Conservation (phyloP, 257 asterid species). For the Perilla frutescens region DNA sequence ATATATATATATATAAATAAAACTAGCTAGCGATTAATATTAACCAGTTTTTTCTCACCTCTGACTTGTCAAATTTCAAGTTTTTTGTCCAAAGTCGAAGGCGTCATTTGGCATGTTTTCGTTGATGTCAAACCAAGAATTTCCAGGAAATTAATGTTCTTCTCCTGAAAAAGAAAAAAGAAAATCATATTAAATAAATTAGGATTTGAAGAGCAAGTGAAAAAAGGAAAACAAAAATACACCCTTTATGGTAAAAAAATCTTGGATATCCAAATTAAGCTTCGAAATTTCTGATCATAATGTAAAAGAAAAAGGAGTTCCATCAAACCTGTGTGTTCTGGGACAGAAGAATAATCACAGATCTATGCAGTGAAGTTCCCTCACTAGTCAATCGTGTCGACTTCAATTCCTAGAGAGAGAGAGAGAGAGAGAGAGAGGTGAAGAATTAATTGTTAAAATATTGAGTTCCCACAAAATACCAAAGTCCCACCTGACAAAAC, state of each 20-base stretch:
- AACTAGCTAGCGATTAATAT: too few relatives aligned
- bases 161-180: background rate
- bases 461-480: constrained; percentile 17
- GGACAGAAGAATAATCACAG: constrained; percentile 42
- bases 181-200: background rate
- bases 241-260: constrained; percentile 17
- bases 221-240: background rate
- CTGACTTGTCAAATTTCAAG: background rate
- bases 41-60: background rate
- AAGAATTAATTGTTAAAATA: background rate
- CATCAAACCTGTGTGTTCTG: background rate
- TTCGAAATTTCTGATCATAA: too few relatives aligned
- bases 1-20: too few relatives aligned
- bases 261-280: background rate
- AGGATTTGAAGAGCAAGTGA: background rate
- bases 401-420: constrained; percentile 10
- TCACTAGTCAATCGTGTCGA: constrained; percentile 21
- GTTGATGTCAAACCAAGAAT: constrained; percentile 7
- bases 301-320: background rate
- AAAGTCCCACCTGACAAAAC: constrained; percentile 28
- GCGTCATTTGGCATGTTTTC: background rate
- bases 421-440: background rate
- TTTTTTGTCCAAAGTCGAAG: background rate
- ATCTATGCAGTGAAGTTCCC: constrained; percentile 14
- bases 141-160: background rate